These are phyloP conservation scores for Aureobasidium sp. DNA, from an alignment of 2,329 filamentous ascomycete genomes.

Conservation along the genomic window DNA sequence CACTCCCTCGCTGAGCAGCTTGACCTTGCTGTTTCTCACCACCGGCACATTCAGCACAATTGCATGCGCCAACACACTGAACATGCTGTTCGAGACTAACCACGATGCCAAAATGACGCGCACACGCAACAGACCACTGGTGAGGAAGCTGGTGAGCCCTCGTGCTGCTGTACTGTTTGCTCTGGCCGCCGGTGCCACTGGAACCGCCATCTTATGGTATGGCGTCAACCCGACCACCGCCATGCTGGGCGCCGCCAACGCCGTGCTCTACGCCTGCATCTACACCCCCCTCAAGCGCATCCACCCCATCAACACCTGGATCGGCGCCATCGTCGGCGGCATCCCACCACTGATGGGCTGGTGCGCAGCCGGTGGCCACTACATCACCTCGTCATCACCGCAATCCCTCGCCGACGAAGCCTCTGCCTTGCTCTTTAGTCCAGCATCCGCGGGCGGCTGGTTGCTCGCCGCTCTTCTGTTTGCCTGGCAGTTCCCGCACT, in stretches of 20 bases:
- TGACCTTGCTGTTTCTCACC: constrained; percentile 89
- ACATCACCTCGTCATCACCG: constrained; percentile 25
- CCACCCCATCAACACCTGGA: constrained; percentile 85
- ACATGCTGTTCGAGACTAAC: constrained; percentile 91
- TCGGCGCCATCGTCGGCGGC: constrained; percentile 83
- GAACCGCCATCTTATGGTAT: constrained; percentile 68
- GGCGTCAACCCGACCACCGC: constrained; percentile 94
- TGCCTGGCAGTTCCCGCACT: constrained; percentile 97
- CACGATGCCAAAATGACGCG: constrained; percentile 90
- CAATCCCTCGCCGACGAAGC: constrained; percentile 23
- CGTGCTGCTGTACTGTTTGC: constrained; percentile 73
- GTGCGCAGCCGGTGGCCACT: constrained; percentile 88
- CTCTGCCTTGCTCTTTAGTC: constrained; percentile 29
- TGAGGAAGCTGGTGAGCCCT: constrained; percentile 67
- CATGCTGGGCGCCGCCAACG: constrained; percentile 76
- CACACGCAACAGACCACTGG: constrained; percentile 85
- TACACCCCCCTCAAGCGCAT: constrained; percentile 92
- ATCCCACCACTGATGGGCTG: constrained; percentile 97
- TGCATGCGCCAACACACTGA: constrained; percentile 88
- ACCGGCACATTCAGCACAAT: constrained; percentile 80
- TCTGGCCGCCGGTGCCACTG: constrained; percentile 59
- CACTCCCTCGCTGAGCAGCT: constrained; percentile 74
- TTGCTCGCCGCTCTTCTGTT: constrained; percentile 77
- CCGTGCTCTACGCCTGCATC: constrained; percentile 78
- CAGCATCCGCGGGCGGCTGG: constrained; percentile 64